Conservation (phyloP, 2,329 filamentous ascomycete genomes). For the Verruconis gallopava region DNA sequence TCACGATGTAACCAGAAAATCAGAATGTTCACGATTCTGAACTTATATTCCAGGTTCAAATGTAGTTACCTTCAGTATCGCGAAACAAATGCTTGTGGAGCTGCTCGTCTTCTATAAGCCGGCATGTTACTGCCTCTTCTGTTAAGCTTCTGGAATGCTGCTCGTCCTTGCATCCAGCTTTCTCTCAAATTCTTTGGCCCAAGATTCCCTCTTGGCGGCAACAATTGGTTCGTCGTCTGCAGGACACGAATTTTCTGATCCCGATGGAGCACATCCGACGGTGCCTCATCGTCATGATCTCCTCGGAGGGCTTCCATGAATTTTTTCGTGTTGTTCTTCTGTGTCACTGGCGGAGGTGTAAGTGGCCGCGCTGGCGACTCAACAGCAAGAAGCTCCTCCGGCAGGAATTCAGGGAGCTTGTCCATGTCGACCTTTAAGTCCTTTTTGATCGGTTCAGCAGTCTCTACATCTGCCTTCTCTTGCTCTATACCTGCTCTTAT, state of each 20-base stretch:
- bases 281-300: not conserved
- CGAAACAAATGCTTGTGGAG: too few relatives aligned
- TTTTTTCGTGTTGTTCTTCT: not conserved
- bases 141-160: not conserved
- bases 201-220: constrained; percentile 4
- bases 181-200: not conserved
- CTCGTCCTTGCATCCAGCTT: not conserved
- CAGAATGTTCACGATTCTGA: too few relatives aligned
- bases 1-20: too few relatives aligned
- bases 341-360: constrained; percentile 1
- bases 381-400: constrained; percentile 5
- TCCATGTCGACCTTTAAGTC: not conserved
- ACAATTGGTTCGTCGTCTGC: not conserved
- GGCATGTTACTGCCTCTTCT: too few relatives aligned
- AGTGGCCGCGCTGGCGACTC: constrained; percentile 2
- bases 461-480: not conserved
- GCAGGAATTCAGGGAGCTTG: constrained; percentile 5
- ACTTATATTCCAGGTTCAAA: too few relatives aligned
- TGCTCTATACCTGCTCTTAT: not conserved
- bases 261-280: constrained; percentile 4
- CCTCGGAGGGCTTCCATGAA: not conserved
- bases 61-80: too few relatives aligned
- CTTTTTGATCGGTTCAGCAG: too few relatives aligned
- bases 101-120: too few relatives aligned
- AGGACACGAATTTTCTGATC: constrained; percentile 6